A percentile compares a stretch with the other conserved stretches of the same genome.
Conservation (phyloP, 805 yeast genomes). For the Helenozyma rhizophorensis region DNA sequence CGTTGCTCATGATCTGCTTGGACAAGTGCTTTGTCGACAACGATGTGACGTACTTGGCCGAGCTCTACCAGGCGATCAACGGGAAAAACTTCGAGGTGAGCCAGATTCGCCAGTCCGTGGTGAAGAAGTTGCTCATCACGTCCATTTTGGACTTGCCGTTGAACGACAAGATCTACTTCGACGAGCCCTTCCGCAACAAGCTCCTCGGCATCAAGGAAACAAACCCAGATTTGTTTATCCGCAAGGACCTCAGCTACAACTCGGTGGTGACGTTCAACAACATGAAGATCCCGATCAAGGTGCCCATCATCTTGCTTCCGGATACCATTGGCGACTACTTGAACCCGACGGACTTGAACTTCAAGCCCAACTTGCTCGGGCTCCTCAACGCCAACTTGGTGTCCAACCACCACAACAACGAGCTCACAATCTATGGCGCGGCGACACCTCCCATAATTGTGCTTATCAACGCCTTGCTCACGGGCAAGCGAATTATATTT, state of each 20-base stretch:
- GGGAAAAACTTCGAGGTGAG: slow-evolving; percentile 23
- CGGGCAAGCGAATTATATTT: slow-evolving; percentile 39
- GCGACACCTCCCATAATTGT: slow-evolving; percentile 46
- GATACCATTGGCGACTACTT: slow-evolving; percentile 42
- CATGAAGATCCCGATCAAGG: slow-evolving; percentile 42
- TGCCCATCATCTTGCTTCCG: slow-evolving; percentile 39
- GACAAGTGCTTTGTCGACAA: slow-evolving; percentile 39
- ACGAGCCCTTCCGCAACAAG: slow-evolving; percentile 33
- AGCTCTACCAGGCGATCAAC: slow-evolving; percentile 31
- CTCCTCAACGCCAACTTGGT: slow-evolving; percentile 32
- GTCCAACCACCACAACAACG: slow-evolving; percentile 36
- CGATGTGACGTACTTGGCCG: slow-evolving; percentile 18
- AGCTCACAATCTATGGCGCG: slow-evolving; percentile 49
- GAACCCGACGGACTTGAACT: slow-evolving; percentile 42
- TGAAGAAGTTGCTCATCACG: slow-evolving; percentile 36
- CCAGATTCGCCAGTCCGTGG: slow-evolving; percentile 21
- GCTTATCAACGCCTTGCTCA: slow-evolving; percentile 32
- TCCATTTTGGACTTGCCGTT: slow-evolving; percentile 41
- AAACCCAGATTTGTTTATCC: slow-evolving; percentile 33
- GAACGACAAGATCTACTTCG: slow-evolving; percentile 37
- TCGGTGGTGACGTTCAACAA: slow-evolving; percentile 32
- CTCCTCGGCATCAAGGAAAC: slow-evolving; percentile 25
- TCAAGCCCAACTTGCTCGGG: slow-evolving; percentile 34
- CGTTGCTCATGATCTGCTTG: slow-evolving; percentile 50
- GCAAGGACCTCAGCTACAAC: slow-evolving; percentile 42